Base-by-base conservation (phyloP, 2,329 filamentous ascomycete genomes). In the Alternaria ethzedia region DNA sequence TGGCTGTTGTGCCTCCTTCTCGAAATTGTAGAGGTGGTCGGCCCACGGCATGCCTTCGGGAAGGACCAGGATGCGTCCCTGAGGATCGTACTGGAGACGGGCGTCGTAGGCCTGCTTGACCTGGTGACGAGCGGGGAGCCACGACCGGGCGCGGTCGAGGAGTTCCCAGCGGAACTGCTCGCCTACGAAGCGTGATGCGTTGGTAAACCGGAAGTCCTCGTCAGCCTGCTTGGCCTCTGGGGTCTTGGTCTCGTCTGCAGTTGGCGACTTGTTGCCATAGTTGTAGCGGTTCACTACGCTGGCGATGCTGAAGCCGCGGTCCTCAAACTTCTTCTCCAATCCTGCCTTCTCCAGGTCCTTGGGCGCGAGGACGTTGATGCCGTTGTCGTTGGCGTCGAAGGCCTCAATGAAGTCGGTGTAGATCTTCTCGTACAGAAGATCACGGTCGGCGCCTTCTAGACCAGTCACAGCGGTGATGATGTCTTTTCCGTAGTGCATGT, bases 301-400 rank as follows among this genome's bases (percentile, higher is more conserved):
- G 59, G 93, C 92, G 63, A 99, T 89, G 54, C 88, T 91, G 83
- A 97, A 94, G 54, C 90, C 92, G 63, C 91, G 90, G 75, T 94
- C 87, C 72, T 89, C 90, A 83, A 96, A 97, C 71, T 90, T 90
- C 85, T 94, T 96, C 80, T 91, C 84, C 45, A 97, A 81, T 5
- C 90, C 91, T 0, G 92, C 91, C 28, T 89, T 86, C 28, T 87
- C 82, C 17, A 97, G 78, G 30, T 85, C 89, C 23, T 86, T 85
- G 26, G 91, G 85, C 78, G 97, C 93, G 82, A 96, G 96, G 62
- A 86, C 87, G 25, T 90, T 90, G 77, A 99, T 91, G 70, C 96
- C 96, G 80, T 99, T 99, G 85, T 99, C 96, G 82, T 99, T 95
- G 61, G 94, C 96, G 81, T 99, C 96, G 60, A 99, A 90, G 2